phyloP scores from a whole-genome alignment of 78 protist genomes.

The Paulinella micropora region DNA sequence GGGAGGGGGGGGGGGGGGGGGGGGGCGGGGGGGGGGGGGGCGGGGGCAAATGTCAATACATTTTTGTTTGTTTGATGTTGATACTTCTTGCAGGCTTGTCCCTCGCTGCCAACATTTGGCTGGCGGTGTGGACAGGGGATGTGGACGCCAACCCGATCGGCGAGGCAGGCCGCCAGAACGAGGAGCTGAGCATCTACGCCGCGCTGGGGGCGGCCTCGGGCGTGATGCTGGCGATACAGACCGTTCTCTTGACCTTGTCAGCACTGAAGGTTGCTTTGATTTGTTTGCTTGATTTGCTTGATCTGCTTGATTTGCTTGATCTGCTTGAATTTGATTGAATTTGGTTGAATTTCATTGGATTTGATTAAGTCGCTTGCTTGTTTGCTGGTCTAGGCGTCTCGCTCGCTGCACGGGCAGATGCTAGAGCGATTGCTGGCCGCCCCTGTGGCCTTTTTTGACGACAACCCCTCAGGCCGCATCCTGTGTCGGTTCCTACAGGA shows the following conservation, averaged over 20 bases:
- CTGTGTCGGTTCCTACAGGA: conserved; percentile 10
- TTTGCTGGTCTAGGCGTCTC: too few relatives aligned
- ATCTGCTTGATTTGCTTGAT: too few relatives aligned
- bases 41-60: not conserved
- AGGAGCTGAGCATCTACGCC: not conserved
- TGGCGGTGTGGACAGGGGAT: not conserved
- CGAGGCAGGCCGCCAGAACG: not conserved
- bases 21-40: not conserved
- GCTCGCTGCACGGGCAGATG: not conserved
- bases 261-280: conserved; percentile 3
- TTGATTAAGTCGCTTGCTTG: too few relatives aligned
- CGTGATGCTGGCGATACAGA: not conserved
- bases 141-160: not conserved
- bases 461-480: not conserved
- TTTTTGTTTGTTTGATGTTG: not conserved
- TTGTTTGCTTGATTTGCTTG: too few relatives aligned
- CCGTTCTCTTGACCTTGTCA: not conserved
- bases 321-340: too few relatives aligned
- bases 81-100: not conserved
- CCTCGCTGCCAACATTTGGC: not conserved
- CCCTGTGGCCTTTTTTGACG: conserved; percentile 17
- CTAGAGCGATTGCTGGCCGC: not conserved
- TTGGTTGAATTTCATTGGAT: too few relatives aligned
- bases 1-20: not conserved
- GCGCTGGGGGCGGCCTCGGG: not conserved